phyloP scores from a whole-genome alignment of 768 basidiomycete genomes.

The Collybia mongolica region DNA sequence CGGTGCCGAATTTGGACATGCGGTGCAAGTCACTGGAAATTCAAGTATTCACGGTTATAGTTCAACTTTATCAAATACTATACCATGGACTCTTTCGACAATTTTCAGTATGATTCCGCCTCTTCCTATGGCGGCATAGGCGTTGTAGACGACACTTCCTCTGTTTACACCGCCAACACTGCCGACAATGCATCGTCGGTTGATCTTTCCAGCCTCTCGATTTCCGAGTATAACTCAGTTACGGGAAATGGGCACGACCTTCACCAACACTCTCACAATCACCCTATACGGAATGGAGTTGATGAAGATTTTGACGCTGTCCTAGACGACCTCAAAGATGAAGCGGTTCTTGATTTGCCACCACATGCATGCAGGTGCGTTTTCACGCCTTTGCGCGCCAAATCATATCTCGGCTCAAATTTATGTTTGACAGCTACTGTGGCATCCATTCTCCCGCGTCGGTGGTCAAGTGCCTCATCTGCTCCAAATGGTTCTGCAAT shows the following conservation, averaged over 20 bases:
- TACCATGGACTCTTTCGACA: constrained; percentile 80
- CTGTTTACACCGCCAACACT: constrained; percentile 76
- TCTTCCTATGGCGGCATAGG: constrained; percentile 78
- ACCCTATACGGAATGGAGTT: constrained; percentile 31
- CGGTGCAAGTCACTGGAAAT: neutral
- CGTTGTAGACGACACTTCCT: constrained; percentile 77
- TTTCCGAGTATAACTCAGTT: constrained; percentile 58
- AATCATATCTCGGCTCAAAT: neutral
- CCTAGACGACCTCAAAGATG: constrained; percentile 87
- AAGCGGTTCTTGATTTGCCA: constrained; percentile 73
- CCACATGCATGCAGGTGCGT: constrained; percentile 94
- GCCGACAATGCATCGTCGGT: constrained; percentile 55
- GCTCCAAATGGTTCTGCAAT: constrained; percentile 98
- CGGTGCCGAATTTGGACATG: neutral
- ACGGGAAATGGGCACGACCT: constrained; percentile 39
- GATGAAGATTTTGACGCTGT: constrained; percentile 92
- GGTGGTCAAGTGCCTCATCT: constrained; percentile 92
- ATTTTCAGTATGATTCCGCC: constrained; percentile 82
- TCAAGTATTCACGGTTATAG: neutral
- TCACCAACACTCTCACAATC: constrained; percentile 12
- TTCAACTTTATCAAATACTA: constrained; percentile 8
- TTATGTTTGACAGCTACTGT: constrained; percentile 69
- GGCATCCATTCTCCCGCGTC: constrained; percentile 97
- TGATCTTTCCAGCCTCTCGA: constrained; percentile 67
- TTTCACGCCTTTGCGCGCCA: neutral